A percentile compares a stretch with the other conserved stretches of the same genome.
Evolutionary conservation across 1,139 yeast species (phyloP).

Genomic region (Debaryomyces nepalensis): DNA sequence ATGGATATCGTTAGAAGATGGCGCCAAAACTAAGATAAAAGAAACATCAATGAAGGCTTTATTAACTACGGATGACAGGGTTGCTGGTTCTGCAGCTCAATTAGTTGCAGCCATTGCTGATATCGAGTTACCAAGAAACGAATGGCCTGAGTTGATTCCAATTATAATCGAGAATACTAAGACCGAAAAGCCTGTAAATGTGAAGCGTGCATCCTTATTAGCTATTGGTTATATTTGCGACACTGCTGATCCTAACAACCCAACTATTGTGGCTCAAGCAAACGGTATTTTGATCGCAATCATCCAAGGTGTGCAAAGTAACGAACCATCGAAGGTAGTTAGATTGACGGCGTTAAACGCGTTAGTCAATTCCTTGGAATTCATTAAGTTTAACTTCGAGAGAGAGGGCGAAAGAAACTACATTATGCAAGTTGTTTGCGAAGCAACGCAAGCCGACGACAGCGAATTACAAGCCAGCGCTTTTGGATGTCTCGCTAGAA

Average conservation of each 20-base stretch:
- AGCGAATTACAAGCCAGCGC: slow-evolving; percentile 89
- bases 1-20: slow-evolving; percentile 63
- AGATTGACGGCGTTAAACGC: slow-evolving; percentile 92
- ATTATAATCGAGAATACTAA: slow-evolving; percentile 85
- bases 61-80: slow-evolving; percentile 70
- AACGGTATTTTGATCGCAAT: slow-evolving; percentile 93
- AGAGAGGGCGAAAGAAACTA: slow-evolving; percentile 94
- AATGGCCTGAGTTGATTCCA: slow-evolving; percentile 88
- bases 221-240: slow-evolving; percentile 97
- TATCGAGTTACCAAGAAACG: slow-evolving; percentile 83
- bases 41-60: slow-evolving; percentile 67
- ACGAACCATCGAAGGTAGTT: slow-evolving; percentile 75
- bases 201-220: slow-evolving; percentile 84
- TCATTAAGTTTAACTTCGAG: slow-evolving; percentile 85
- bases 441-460: slow-evolving; percentile 90
- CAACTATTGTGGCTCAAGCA: slow-evolving; percentile 79
- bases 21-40: slow-evolving; percentile 68
- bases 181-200: slow-evolving; percentile 72
- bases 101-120: slow-evolving; percentile 95
- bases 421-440: slow-evolving; percentile 98
- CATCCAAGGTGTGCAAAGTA: slow-evolving; percentile 91
- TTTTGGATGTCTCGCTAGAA: slow-evolving; percentile 91
- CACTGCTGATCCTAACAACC: slow-evolving; percentile 84
- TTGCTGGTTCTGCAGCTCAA: slow-evolving; percentile 90
- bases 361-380: slow-evolving; percentile 86